Percentiles rank a stretch among this genome's conserved stretches.
These are phyloP conservation scores for Colletotrichum musae DNA, from an alignment of 2,329 filamentous ascomycete genomes.

Conservation along the genomic window DNA sequence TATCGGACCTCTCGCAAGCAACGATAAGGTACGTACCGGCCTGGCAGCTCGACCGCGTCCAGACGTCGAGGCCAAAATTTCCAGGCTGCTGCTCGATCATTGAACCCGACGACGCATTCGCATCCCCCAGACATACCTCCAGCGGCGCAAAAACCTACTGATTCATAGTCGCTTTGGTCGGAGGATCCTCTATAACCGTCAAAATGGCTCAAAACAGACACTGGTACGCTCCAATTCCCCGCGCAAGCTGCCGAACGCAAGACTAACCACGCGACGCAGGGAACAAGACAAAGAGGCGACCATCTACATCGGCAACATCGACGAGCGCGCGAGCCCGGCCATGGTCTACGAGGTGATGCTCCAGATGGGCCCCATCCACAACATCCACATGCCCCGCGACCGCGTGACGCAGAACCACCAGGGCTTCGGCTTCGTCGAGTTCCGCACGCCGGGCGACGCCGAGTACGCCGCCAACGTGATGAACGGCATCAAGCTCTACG, in stretches of 20 bases:
- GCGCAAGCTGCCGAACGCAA: background rate
- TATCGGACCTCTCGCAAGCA: conserved; percentile 12
- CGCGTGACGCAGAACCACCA: conserved; percentile 97
- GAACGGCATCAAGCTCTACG: conserved; percentile 94
- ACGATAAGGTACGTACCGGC: conserved; percentile 37
- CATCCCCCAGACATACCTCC: background rate
- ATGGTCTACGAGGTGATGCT: conserved; percentile 98
- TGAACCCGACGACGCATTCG: background rate
- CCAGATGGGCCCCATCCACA: conserved; percentile 96
- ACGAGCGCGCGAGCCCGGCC: conserved; percentile 92
- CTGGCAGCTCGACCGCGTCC: conserved; percentile 30
- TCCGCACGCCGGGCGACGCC: conserved; percentile 93
- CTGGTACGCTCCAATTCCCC: conserved; percentile 68
- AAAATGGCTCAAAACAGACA: conserved; percentile 80
- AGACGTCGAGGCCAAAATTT: conserved; percentile 37
- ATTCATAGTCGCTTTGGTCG: background rate
- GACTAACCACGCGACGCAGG: conserved; percentile 64
- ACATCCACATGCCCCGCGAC: conserved; percentile 98
- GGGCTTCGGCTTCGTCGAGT: conserved; percentile 99
- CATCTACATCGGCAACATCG: conserved; percentile 97
- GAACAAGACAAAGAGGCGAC: conserved; percentile 99
- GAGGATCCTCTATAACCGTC: conserved; percentile 33
- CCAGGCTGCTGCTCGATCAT: conserved; percentile 7
- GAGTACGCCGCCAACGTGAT: conserved; percentile 97
- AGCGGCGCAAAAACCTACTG: background rate